Evolutionary conservation across 768 basidiomycete genomes (phyloP), one percentile per base, ranked within the genome.

Genomic region (Trametes maxima): DNA sequence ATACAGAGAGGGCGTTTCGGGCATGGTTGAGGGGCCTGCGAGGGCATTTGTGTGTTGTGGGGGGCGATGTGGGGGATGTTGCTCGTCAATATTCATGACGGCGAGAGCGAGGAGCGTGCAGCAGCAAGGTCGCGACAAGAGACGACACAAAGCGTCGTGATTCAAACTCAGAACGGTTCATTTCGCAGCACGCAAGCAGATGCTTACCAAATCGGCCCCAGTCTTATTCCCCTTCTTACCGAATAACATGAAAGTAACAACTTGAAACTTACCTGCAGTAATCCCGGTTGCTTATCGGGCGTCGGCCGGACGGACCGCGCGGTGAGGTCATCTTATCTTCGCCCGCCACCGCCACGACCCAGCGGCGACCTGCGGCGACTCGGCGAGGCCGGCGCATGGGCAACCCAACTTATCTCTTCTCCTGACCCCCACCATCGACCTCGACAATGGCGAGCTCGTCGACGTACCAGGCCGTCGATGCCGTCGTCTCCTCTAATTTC

Each of bases 21-120:
- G 70, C 3, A 67, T 64, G 19, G 75, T 64, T 33, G 87, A 88
- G 33, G 88, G 87, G 40, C 87, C 88, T 55, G 87, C 86, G 67
- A 86, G 75, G 60, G 87, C 84, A 70, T 87, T 72, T 54, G 73
- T 77, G 55, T 57, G 67, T 45, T 67, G 68, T 16, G 65, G 63
- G 24, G 57, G 45, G 36, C 54, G 46, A 52, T 45, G 51, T n/a
- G 66, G 48, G 19, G 56, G 52, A 21, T 50, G 62, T 36, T 36
- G 63, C 24, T 59, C 63, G 67, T 75, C 74, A 68, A 68, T 63
- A 61, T 73, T 64, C 72, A 71, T 70, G 70, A 63, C 55, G 63
- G 57, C 53, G 63, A 59, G 55, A 45, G 48, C 28, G 45, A 57
- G 33, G 62, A 50, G 57, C 19, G 62, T 47, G 46, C 54, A 35